Conservation (phyloP, 129 eudicot genomes). For the Escallonia herrerae region DNA sequence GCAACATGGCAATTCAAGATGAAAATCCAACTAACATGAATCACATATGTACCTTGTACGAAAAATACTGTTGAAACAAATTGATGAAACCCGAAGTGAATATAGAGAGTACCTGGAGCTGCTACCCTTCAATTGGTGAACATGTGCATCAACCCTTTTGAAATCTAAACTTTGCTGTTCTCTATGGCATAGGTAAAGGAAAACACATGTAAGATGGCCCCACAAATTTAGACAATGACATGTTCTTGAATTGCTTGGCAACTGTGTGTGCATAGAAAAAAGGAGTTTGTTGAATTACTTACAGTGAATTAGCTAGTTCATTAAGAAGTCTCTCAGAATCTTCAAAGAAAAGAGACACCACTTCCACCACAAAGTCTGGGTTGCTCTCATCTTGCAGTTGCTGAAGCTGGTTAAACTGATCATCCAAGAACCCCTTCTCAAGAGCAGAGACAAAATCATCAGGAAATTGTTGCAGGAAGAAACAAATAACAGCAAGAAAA, state of each 20-base stretch:
- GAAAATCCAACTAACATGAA: too few species aligned
- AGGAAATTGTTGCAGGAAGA: too few species aligned
- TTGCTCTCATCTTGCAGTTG: slow-evolving; percentile 37
- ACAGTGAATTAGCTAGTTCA: slow-evolving; percentile 22
- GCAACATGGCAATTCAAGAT: too few species aligned
- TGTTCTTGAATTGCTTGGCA: background rate
- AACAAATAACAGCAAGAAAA: background rate
- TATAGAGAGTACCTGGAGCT: slow-evolving; percentile 9
- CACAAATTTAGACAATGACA: background rate
- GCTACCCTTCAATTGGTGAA: slow-evolving; percentile 22
- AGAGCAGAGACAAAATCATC: too few species aligned
- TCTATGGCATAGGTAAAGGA: background rate
- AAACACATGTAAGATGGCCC: background rate
- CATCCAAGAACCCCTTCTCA: slow-evolving; percentile 22
- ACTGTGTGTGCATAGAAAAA: background rate
- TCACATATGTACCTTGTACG: too few species aligned
- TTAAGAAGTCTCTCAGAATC: slow-evolving; percentile 31
- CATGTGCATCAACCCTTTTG: slow-evolving; percentile 18
- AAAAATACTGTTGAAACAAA: too few species aligned
- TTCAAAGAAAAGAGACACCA: slow-evolving; percentile 29
- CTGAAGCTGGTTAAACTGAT: slow-evolving; percentile 29
- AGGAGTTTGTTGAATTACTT: background rate
- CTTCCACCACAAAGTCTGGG: slow-evolving; percentile 33
- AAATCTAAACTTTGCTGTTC: slow-evolving; percentile 15
- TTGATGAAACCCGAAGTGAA: too few species aligned